phyloP scores from a whole-genome alignment of 2,329 filamentous ascomycete species.

The Teratosphaeria nubilosa region DNA sequence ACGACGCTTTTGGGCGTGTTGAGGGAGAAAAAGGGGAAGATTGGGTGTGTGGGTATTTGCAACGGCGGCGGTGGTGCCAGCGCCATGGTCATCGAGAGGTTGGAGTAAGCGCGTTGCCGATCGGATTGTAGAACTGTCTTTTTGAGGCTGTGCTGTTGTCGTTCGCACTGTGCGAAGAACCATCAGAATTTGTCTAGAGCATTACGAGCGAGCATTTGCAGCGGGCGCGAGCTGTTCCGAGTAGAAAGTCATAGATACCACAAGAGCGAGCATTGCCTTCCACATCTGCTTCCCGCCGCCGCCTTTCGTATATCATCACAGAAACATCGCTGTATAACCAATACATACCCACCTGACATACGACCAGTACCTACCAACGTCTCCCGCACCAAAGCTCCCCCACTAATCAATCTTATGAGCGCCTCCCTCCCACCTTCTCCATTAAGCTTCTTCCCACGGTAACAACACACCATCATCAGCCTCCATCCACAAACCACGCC shows the following conservation, averaged over 20 bases:
- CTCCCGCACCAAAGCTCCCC: background rate
- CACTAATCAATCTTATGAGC: background rate
- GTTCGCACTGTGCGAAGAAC: background rate
- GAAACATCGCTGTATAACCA: no score
- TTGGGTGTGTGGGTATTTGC: slow-evolving; percentile 91
- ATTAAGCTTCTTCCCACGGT: background rate
- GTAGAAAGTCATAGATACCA: background rate
- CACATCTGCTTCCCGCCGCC: no score
- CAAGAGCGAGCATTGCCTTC: background rate
- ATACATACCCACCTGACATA: background rate
- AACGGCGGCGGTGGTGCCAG: slow-evolving; percentile 95
- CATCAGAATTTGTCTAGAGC: background rate
- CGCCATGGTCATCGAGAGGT: slow-evolving; percentile 73
- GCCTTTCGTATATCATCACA: background rate
- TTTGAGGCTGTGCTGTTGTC: background rate
- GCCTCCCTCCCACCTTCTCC: background rate
- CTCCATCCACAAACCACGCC: background rate
- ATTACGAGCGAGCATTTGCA: background rate
- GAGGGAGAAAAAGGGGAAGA: slow-evolving; percentile 82
- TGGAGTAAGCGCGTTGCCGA: background rate
- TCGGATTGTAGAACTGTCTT: background rate
- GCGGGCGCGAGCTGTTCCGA: background rate
- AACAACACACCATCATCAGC: background rate
- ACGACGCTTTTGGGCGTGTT: slow-evolving; percentile 83
- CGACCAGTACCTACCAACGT: no score